Evolutionary conservation across 1,284 basidiomycete species (phyloP).

Genomic region (Mycosarcoma mackinlayi): DNA sequence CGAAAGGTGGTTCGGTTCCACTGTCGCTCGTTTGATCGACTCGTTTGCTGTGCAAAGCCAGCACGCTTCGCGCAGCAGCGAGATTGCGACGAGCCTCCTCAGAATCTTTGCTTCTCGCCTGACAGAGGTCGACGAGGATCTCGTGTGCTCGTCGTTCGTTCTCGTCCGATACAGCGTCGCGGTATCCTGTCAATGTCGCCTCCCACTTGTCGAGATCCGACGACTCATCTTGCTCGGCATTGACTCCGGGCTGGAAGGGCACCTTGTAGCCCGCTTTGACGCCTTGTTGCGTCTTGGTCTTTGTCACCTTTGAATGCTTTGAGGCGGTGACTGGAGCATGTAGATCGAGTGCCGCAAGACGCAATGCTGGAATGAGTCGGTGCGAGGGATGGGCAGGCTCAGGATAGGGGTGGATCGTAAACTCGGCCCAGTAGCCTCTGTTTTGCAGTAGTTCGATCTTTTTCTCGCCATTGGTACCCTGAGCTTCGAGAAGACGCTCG

Average conservation of each 20-base stretch:
- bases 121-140: slow-evolving; percentile 15
- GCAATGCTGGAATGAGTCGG: slow-evolving; percentile 55
- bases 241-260: not conserved
- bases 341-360: slow-evolving; percentile 47
- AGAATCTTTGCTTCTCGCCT: not conserved
- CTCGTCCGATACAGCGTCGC: slow-evolving; percentile 31
- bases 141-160: slow-evolving; percentile 40
- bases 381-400: slow-evolving; percentile 62
- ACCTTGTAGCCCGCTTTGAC: slow-evolving; percentile 26
- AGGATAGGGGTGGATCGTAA: slow-evolving; percentile 56
- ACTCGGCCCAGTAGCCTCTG: slow-evolving; percentile 62
- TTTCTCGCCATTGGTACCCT: slow-evolving; percentile 30
- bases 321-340: not conserved
- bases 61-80: slow-evolving; percentile 1
- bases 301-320: slow-evolving; percentile 21
- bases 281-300: slow-evolving; percentile 12
- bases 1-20: slow-evolving; percentile 4
- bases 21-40: slow-evolving; percentile 1
- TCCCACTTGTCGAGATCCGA: slow-evolving; percentile 42
- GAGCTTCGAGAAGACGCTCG: slow-evolving; percentile 19
- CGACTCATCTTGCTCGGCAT: not conserved
- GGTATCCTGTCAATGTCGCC: slow-evolving; percentile 41
- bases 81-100: slow-evolving; percentile 3
- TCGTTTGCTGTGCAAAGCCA: not conserved
- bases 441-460: slow-evolving; percentile 57